These are phyloP conservation scores for Liquidambar formosana DNA, from an alignment of 164 flowering plant genomes.

Conservation along the genomic window DNA sequence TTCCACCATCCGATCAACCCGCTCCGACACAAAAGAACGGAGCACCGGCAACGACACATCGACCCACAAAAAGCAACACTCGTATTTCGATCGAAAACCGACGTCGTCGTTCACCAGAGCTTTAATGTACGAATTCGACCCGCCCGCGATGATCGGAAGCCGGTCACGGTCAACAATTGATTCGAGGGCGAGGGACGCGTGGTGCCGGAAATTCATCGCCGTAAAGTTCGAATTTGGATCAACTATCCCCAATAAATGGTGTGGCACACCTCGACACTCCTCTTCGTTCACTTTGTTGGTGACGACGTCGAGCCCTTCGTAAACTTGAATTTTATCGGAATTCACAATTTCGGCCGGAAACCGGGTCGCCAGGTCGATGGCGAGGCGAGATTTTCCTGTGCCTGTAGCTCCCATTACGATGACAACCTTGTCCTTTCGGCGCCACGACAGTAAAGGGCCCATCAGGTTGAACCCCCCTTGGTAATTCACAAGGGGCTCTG, in stretches of 20 bases:
- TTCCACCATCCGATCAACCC: constrained; percentile 58
- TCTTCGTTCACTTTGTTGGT: constrained; percentile 83
- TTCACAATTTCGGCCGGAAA: constrained; percentile 72
- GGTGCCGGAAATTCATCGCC: constrained; percentile 42
- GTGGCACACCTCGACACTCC: constrained; percentile 63
- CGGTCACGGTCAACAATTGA: constrained; percentile 39
- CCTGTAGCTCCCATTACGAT: constrained; percentile 89
- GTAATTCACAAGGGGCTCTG: constrained; percentile 36
- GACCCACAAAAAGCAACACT: constrained; percentile 68
- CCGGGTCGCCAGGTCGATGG: constrained; percentile 71
- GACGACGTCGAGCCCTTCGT: constrained; percentile 63
- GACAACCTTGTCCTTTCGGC: constrained; percentile 65
- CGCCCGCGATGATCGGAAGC: constrained; percentile 84
- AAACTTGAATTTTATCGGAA: constrained; percentile 87
- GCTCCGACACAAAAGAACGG: constrained; percentile 32
- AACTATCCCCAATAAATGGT: constrained; percentile 61
- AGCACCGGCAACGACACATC: constrained; percentile 48
- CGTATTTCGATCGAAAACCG: constrained; percentile 45
- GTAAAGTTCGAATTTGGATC: constrained; percentile 58
- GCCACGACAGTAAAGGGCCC: constrained; percentile 30
- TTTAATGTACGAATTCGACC: constrained; percentile 77
- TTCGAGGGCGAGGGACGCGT: constrained; percentile 37
- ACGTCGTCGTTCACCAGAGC: constrained; percentile 48
- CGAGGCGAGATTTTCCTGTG: constrained; percentile 75
- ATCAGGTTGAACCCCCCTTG: constrained; percentile 28